Evolutionary conservation across 2,329 filamentous ascomycete genomes (phyloP).

Genomic region (Dactylellina leptospora): DNA sequence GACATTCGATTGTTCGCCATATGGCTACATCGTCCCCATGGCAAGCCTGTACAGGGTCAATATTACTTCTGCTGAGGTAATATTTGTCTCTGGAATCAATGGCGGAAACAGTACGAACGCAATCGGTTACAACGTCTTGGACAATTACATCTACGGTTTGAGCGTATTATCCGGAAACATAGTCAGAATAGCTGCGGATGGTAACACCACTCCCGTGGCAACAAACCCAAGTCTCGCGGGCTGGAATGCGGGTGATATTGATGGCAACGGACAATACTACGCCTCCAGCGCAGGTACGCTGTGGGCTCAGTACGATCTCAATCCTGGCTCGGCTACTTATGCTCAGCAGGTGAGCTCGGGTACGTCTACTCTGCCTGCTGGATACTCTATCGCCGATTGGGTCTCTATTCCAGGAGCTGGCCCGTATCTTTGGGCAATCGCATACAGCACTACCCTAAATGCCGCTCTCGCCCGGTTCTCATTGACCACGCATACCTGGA

Average conservation of each 20-base stretch:
- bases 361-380: not conserved
- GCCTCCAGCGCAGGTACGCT: not conserved
- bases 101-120: not conserved
- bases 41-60: not conserved
- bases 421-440: not conserved
- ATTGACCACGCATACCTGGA: not conserved
- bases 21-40: not conserved
- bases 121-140: constrained; percentile 7
- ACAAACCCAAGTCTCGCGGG: not conserved
- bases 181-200: not conserved
- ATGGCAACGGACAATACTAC: constrained; percentile 1
- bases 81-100: not conserved
- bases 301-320: not conserved
- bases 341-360: not conserved
- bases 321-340: not conserved
- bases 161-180: not conserved
- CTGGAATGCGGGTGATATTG: not conserved
- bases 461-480: not conserved
- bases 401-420: constrained; percentile 2
- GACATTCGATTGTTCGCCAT: not conserved
- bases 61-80: not conserved
- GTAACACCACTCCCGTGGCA: not conserved
- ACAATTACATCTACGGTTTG: constrained; percentile 13
- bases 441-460: not conserved
- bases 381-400: constrained; percentile 8